Conservation (phyloP, 305 asterid genomes). For the Solanum hybrid region DNA sequence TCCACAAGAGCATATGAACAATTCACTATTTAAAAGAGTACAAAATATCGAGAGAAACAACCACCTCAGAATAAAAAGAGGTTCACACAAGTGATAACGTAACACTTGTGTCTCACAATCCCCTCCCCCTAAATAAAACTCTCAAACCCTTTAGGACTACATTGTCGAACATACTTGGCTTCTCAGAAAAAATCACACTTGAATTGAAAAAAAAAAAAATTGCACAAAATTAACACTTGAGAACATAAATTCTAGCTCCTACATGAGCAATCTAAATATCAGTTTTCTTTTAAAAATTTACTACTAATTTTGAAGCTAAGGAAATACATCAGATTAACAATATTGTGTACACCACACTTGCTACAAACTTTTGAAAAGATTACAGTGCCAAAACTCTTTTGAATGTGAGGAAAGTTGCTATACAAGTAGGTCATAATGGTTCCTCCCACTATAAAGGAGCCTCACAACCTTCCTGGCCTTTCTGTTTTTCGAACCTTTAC, state of each 20-base stretch:
- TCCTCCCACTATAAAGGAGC: slow-evolving; percentile 66
- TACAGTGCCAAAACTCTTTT: not conserved
- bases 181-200: not conserved
- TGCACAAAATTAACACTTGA: not conserved
- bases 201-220: not conserved
- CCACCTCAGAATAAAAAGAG: not conserved
- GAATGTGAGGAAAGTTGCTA: slow-evolving; percentile 15
- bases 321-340: not conserved
- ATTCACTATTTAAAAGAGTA: not conserved
- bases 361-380: not conserved
- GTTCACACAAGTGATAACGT: not conserved
- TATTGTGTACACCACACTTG: not conserved
- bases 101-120: not conserved
- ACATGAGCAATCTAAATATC: not conserved
- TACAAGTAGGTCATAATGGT: slow-evolving; percentile 80
- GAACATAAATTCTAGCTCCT: not conserved
- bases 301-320: not conserved
- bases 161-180: not conserved
- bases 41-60: not conserved
- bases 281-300: not conserved
- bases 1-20: not conserved
- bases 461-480: slow-evolving; percentile 55
- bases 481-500: slow-evolving; percentile 27
- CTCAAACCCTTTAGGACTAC: not conserved
- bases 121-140: not conserved